Evolutionary conservation across 2,329 filamentous ascomycete genomes (phyloP).

Genomic region (Monilinia fructigena): DNA sequence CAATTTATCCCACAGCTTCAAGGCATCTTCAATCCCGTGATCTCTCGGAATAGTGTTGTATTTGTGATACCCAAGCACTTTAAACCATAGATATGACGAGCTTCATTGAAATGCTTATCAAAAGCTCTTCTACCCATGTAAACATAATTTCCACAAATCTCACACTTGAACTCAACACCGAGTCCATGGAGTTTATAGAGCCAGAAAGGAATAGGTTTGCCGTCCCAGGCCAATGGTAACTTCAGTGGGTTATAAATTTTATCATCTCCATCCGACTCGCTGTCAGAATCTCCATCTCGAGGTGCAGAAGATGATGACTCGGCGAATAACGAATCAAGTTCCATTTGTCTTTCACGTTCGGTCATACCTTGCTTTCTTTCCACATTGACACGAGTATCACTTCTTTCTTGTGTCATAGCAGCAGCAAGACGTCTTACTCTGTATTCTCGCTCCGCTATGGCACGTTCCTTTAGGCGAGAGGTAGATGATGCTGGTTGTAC

Average conservation of each 20-base stretch:
- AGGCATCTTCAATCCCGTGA: constrained; percentile 87
- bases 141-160: constrained; percentile 97
- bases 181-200: constrained; percentile 95
- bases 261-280: constrained; percentile 74
- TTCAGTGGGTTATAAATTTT: constrained; percentile 97
- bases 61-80: constrained; percentile 94
- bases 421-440: constrained; percentile 76
- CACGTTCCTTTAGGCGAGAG: constrained; percentile 74
- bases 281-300: constrained; percentile 53
- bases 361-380: constrained; percentile 98
- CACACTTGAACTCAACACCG: constrained; percentile 91
- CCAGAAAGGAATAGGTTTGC: constrained; percentile 99
- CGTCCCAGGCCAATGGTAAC: constrained; percentile 93
- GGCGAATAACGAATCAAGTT: constrained; percentile 81
- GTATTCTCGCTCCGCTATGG: constrained; percentile 85
- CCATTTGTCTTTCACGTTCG: constrained; percentile 89
- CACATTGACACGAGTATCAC: constrained; percentile 89
- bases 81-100: constrained; percentile 86
- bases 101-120: constrained; percentile 98
- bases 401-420: constrained; percentile 81
- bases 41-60: constrained; percentile 87
- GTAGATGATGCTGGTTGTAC: constrained; percentile 39
- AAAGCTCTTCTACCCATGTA: constrained; percentile 96
- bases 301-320: constrained; percentile 48
- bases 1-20: constrained; percentile 90